These are phyloP conservation scores for Tulasnella sp. DNA, from an alignment of 768 basidiomycete species.

Conservation along the genomic window DNA sequence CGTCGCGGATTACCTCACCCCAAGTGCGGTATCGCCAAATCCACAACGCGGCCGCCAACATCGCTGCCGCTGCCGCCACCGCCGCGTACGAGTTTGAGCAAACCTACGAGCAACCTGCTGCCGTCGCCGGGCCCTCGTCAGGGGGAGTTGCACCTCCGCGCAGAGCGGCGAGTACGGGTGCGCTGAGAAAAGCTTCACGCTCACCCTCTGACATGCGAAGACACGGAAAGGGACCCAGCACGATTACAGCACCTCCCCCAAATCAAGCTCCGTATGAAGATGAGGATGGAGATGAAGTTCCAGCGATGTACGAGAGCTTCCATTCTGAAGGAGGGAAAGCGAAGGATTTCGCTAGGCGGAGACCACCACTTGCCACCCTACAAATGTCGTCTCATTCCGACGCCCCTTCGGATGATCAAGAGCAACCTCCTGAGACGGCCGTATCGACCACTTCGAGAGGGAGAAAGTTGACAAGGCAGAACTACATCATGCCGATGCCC, in stretches of 20 bases:
- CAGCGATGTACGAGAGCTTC: conserved; percentile 63
- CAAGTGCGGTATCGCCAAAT: conserved; percentile 34
- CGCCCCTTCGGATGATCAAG: background rate
- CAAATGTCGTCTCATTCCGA: background rate
- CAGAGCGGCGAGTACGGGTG: conserved; percentile 10
- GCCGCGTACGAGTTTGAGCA: conserved; percentile 53
- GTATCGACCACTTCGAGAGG: conserved; percentile 8
- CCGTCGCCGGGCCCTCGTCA: background rate
- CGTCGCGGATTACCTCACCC: conserved; percentile 4
- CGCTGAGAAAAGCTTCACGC: background rate
- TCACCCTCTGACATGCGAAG: background rate
- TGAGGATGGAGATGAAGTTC: conserved; percentile 40
- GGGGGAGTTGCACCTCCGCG: background rate
- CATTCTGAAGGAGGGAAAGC: conserved; percentile 56
- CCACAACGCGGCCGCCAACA: conserved; percentile 60
- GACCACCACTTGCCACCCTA: background rate
- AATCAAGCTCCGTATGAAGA: conserved; percentile 31
- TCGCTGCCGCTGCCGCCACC: conserved; percentile 62
- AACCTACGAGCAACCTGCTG: background rate
- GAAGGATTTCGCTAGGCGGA: conserved; percentile 30
- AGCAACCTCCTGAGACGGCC: background rate
- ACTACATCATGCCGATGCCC: conserved; percentile 33
- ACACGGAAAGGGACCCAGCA: conserved; percentile 3
- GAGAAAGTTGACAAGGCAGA: conserved; percentile 27
- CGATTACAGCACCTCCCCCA: background rate